phyloP scores from a whole-genome alignment of 176 grass and related monocot genomes.

The Cymbopogon citratus region DNA sequence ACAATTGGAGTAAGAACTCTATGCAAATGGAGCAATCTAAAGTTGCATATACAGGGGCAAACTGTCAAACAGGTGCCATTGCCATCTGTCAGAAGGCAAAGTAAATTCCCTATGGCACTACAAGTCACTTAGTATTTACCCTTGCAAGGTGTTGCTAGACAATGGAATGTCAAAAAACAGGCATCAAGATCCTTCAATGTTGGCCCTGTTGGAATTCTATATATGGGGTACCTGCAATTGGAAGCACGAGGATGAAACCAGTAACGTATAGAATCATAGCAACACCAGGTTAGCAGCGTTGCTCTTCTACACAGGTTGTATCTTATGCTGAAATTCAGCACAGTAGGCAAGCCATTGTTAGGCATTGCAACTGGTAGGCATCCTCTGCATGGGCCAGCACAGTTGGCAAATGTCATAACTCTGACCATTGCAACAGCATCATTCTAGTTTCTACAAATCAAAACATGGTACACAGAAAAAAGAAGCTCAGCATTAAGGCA shows the following conservation, averaged over 20 bases:
- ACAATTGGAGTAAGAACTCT: not conserved
- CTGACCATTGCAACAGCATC: conserved; percentile 1
- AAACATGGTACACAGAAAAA: conserved; percentile 6
- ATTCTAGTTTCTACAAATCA: conserved; percentile 29
- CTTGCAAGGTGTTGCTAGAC: conserved; percentile 69
- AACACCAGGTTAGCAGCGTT: conserved; percentile 41
- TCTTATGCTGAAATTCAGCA: conserved; percentile 62
- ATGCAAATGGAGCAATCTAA: not conserved
- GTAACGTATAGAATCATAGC: conserved; percentile 51
- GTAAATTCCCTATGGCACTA: not conserved
- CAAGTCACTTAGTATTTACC: conserved; percentile 44
- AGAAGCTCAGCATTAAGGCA: not conserved
- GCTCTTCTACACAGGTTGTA: conserved; percentile 55
- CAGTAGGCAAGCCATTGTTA: conserved; percentile 48
- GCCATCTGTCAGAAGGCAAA: not conserved
- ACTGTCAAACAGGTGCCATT: not conserved
- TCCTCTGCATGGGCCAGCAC: conserved; percentile 63
- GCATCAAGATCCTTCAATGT: conserved; percentile 97
- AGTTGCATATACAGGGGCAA: not conserved
- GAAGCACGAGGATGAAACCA: conserved; percentile 63
- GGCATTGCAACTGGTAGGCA: conserved; percentile 64
- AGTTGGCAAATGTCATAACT: conserved; percentile 57
- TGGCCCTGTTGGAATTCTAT: conserved; percentile 95
- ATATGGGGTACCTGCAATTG: conserved; percentile 97
- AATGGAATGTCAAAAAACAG: conserved; percentile 97